phyloP scores from a whole-genome alignment of 2,329 filamentous ascomycete species.

The Neonectria punicea region DNA sequence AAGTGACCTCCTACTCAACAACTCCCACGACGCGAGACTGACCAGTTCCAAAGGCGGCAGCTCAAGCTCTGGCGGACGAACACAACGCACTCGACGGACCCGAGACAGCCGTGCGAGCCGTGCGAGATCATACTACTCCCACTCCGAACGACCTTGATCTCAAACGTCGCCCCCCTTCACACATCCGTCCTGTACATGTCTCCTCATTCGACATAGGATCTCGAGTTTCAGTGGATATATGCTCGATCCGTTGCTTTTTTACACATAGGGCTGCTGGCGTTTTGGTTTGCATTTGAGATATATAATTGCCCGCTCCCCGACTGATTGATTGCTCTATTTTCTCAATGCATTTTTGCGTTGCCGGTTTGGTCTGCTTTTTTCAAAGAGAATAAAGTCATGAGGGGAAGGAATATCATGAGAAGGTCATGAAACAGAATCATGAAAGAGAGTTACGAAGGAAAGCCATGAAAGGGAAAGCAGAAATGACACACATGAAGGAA shows the following conservation, averaged over 20 bases:
- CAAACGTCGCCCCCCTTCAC: constrained; percentile 22
- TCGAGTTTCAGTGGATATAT: constrained; percentile 34
- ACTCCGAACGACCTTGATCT: constrained; percentile 35
- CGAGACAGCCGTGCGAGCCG: constrained; percentile 45
- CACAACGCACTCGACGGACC: constrained; percentile 47
- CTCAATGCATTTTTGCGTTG: constrained; percentile 26
- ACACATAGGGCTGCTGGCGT: constrained; percentile 40
- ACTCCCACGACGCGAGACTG: constrained; percentile 28
- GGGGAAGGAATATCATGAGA: constrained; percentile 31
- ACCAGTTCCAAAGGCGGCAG: constrained; percentile 51
- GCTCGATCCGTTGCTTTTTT: constrained; percentile 33
- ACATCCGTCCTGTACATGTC: constrained; percentile 40
- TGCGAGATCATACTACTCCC: constrained; percentile 48
- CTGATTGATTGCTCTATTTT: constrained; percentile 24
- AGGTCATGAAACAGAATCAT: constrained; percentile 19
- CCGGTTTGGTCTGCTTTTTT: constrained; percentile 6
- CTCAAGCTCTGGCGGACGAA: constrained; percentile 58
- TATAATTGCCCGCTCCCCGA: constrained; percentile 28
- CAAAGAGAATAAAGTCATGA: constrained; percentile 38
- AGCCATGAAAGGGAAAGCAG: constrained; percentile 16
- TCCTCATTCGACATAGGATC: constrained; percentile 34
- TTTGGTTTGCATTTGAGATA: constrained; percentile 34
- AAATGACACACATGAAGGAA: constrained; percentile 37
- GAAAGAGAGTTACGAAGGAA: constrained; percentile 10
- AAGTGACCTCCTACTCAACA: constrained; percentile 48